Conservation (phyloP, 257 asterid genomes). For the Ocimum tenuiflorum region DNA sequence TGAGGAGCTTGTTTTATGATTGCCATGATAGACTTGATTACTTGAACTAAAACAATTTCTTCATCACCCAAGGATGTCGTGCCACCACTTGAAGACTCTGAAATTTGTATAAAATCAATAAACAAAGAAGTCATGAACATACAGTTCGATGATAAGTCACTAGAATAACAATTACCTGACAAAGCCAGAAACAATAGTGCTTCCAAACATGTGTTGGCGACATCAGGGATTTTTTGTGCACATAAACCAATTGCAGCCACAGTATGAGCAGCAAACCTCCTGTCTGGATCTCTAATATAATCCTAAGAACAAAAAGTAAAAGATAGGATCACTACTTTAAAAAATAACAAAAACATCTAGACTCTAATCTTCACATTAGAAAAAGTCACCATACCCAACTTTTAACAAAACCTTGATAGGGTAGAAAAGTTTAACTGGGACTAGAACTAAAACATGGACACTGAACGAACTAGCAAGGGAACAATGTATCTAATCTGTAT, state of each 20-base stretch:
- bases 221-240: slow-evolving; percentile 64
- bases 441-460: not conserved
- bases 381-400: not conserved
- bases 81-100: slow-evolving; percentile 55
- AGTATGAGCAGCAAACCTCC: slow-evolving; percentile 91
- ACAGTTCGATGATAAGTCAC: slow-evolving; percentile 17
- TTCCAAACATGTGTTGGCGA: slow-evolving; percentile 70
- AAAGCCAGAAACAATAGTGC: slow-evolving; percentile 63
- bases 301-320: slow-evolving; percentile 49
- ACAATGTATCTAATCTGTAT: not conserved
- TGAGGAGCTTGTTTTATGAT: slow-evolving; percentile 71
- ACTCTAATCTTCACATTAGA: slow-evolving; percentile 3
- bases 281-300: slow-evolving; percentile 85
- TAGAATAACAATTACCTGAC: slow-evolving; percentile 45
- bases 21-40: slow-evolving; percentile 71
- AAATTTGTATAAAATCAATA: slow-evolving; percentile 18
- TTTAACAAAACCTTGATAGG: not conserved
- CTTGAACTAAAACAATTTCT: slow-evolving; percentile 66
- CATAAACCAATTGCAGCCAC: slow-evolving; percentile 91
- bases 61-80: slow-evolving; percentile 51
- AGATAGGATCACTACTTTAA: slow-evolving; percentile 24
- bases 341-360: not conserved
- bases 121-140: not conserved
- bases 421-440: not conserved
- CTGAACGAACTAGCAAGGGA: not conserved